Evolutionary conservation across 352 stramenopile species (phyloP).

Genomic region (Phytophthora sp.): DNA sequence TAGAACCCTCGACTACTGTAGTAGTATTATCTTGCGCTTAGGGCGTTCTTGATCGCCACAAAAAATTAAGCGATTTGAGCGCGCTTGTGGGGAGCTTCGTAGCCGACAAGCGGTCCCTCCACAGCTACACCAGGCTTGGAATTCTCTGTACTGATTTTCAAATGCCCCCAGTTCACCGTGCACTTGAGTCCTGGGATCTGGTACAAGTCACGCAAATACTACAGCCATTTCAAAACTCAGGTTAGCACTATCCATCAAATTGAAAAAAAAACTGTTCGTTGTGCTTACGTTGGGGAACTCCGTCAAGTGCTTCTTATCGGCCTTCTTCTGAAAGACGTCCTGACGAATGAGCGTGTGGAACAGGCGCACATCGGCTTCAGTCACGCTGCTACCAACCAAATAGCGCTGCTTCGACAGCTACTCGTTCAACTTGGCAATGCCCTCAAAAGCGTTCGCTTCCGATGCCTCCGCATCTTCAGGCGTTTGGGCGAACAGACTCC

Average conservation of each 20-base stretch:
- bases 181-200: constrained; percentile 74
- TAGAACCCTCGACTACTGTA: too few species aligned
- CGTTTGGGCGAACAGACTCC: constrained; percentile 62
- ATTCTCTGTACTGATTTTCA: constrained; percentile 89
- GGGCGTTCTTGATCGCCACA: not conserved
- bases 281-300: constrained; percentile 52
- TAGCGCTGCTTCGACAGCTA: constrained; percentile 16
- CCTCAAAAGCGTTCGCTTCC: constrained; percentile 13
- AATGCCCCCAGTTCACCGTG: constrained; percentile 90
- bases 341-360: constrained; percentile 43
- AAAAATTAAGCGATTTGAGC: not conserved
- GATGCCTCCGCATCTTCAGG: constrained; percentile 16
- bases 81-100: constrained; percentile 38
- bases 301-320: constrained; percentile 47
- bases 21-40: too few species aligned
- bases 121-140: constrained; percentile 76
- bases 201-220: constrained; percentile 67
- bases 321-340: constrained; percentile 27
- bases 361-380: constrained; percentile 42
- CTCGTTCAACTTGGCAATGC: constrained; percentile 33
- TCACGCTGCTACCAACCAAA: constrained; percentile 29
- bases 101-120: constrained; percentile 59
- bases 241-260: not conserved
- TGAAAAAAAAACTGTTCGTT: constrained; percentile 14
- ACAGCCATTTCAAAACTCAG: not conserved